Percentiles rank a stretch among this genome's conserved stretches.
These are phyloP conservation scores for Plasmopara halstedii DNA, from an alignment of 352 stramenopile species.

Conservation along the genomic window DNA sequence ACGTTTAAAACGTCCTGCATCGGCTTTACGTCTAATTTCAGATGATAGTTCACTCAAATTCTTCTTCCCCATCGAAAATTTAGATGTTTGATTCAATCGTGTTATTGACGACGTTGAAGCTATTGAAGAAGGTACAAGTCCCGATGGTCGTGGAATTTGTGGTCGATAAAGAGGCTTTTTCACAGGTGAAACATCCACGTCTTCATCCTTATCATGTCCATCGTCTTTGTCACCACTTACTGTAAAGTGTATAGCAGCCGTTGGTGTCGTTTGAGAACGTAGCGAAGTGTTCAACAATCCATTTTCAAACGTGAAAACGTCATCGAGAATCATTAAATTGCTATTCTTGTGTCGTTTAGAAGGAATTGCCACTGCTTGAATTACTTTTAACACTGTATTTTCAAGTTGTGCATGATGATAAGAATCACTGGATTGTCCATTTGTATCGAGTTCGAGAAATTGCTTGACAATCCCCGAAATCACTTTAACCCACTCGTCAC, in stretches of 20 bases:
- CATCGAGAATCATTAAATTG: conserved; percentile 23
- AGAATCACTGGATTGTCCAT: conserved; percentile 34
- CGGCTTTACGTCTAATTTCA: conserved; percentile 77
- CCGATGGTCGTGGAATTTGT: conserved; percentile 31
- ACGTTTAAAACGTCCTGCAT: conserved; percentile 74
- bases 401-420: conserved; percentile 62
- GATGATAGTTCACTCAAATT: conserved; percentile 60
- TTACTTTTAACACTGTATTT: conserved; percentile 32
- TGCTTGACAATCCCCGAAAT: conserved; percentile 56
- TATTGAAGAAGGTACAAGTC: conserved; percentile 12
- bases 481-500: conserved; percentile 69
- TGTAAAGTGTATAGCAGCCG: conserved; percentile 52
- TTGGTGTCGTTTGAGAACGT: conserved; percentile 31
- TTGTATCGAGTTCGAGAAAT: conserved; percentile 45
- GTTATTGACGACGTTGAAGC: conserved; percentile 15
- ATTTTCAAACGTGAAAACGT: conserved; percentile 65
- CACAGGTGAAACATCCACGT: conserved; percentile 14
- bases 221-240: conserved; percentile 43
- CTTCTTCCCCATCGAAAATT: conserved; percentile 46
- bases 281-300: conserved; percentile 53
- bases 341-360: conserved; percentile 9
- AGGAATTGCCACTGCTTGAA: conserved; percentile 25
- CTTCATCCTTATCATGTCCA: conserved; percentile 19
- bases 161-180: conserved; percentile 42
- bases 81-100: conserved; percentile 21